These are phyloP conservation scores for Epicoccum nigrum DNA, from an alignment of 2,329 filamentous ascomycete species.

Conservation along the genomic window DNA sequence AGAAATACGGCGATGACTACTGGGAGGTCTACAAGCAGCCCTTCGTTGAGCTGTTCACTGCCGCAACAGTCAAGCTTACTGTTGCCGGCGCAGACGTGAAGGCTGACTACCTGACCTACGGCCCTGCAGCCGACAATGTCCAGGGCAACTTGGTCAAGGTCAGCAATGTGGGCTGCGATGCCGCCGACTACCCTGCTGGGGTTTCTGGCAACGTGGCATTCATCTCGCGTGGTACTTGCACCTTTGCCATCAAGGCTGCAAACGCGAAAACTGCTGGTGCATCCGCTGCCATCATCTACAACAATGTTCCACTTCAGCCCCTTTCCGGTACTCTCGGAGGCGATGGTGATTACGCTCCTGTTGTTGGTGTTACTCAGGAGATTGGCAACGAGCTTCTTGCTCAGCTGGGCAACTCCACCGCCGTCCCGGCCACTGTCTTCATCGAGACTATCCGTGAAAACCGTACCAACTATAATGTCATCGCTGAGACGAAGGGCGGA, in stretches of 20 bases:
- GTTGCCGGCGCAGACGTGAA: slow-evolving; percentile 32
- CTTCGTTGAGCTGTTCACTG: slow-evolving; percentile 45
- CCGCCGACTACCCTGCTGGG: slow-evolving; percentile 63
- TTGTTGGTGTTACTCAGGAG: slow-evolving; percentile 68
- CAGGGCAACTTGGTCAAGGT: slow-evolving; percentile 66
- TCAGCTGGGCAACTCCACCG: slow-evolving; percentile 56
- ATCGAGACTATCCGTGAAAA: slow-evolving; percentile 55
- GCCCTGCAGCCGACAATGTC: slow-evolving; percentile 66
- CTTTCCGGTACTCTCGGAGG: slow-evolving; percentile 71
- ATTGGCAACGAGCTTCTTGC: slow-evolving; percentile 63
- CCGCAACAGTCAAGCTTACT: slow-evolving; percentile 34
- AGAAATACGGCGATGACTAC: slow-evolving; percentile 37
- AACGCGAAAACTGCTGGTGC: slow-evolving; percentile 72
- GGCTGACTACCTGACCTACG: slow-evolving; percentile 55
- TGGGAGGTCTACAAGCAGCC: slow-evolving; percentile 45
- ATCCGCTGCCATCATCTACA: slow-evolving; percentile 72
- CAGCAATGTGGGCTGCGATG: slow-evolving; percentile 66
- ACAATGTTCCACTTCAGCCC: slow-evolving; percentile 64
- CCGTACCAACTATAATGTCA: slow-evolving; percentile 52
- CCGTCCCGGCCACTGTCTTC: slow-evolving; percentile 38
- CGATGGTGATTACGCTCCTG: slow-evolving; percentile 63
- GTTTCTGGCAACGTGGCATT: slow-evolving; percentile 69
- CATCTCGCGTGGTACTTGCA: slow-evolving; percentile 69
- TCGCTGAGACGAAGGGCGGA: slow-evolving; percentile 48
- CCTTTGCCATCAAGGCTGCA: slow-evolving; percentile 71